Base-by-base conservation (phyloP, 208 protist species). In the Borovskyia barvae region DNA sequence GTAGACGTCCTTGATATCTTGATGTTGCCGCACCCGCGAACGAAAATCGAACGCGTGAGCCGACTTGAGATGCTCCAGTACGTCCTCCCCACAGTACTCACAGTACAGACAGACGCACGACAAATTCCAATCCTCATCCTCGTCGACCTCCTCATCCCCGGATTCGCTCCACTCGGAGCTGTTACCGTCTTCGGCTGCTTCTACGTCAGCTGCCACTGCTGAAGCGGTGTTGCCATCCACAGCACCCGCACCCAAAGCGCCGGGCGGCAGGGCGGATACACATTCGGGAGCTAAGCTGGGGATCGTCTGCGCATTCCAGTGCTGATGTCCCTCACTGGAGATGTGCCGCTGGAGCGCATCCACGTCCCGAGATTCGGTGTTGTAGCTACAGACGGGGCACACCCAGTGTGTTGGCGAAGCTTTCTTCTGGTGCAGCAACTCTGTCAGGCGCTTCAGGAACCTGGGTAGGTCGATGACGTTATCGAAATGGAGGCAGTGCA, bases 91-190 rank as follows among this genome's bases (percentile, higher is more conserved):
- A 1, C 29, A 26, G 17, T 70, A 71, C 12, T 63, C 43, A 69
- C 88, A 92, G 48, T 85, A 87, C 8, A 92, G 72, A 51, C 85
- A 92, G 17, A 80, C 54, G 17, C 65, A 76, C 19, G 55, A 37
- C 40, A 85, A 75, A 20, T 74, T 66, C 80, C 70, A 85, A 42
- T 88, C 84, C 22, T 66, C 80, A 28, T 81, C 62, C 14, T 75
- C 75, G 20, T 79, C 74, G 9, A 63, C 66, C 28, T 80, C 72
- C 30, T 82, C 75, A 5, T 84, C 72, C 19, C 68, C 77, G 3
- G 52, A 30, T 11, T 43, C 58, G 2, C 68, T 53, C 43, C 72
- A 71, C 22, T 63, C 62, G 7, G 52, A 43, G 2, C 64, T 71
- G 6, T 60, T 57, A 5, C 62, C 47, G 29, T 74, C 66, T 3